Percentiles rank a stretch among this genome's conserved stretches.
phyloP scores from a whole-genome alignment of 2,329 filamentous ascomycete species.

The Elsinoe perseae region DNA sequence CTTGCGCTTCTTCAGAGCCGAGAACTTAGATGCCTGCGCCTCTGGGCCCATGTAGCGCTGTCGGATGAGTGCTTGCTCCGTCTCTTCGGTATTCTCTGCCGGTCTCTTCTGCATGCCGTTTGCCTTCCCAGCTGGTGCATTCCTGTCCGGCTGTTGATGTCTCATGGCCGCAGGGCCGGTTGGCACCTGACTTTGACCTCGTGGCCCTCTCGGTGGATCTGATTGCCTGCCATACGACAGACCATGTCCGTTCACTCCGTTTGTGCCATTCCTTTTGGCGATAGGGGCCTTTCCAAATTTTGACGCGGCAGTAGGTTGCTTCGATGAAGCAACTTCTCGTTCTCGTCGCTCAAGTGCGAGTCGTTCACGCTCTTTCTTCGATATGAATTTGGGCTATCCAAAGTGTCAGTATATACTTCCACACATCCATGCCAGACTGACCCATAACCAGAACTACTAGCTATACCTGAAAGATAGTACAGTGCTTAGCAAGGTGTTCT shows the following conservation, averaged over 20 bases:
- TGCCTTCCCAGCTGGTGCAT: constrained; percentile 27
- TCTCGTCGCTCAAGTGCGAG: constrained; percentile 69
- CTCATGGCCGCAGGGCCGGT: neutral
- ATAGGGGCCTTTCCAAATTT: constrained; percentile 13
- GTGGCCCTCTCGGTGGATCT: constrained; percentile 2
- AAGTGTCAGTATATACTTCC: constrained; percentile 15
- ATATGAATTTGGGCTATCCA: constrained; percentile 67
- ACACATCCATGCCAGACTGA: neutral
- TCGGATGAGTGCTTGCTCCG: constrained; percentile 66
- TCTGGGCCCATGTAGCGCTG: constrained; percentile 88
- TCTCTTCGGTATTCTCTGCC: constrained; percentile 43
- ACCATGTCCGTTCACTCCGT: neutral
- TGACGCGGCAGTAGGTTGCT: constrained; percentile 30
- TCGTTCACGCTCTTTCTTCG: constrained; percentile 72
- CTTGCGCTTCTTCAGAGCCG: constrained; percentile 90
- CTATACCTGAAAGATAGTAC: constrained; percentile 5
- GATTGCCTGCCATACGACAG: neutral
- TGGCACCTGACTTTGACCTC: constrained; percentile 13
- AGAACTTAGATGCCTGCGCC: constrained; percentile 78
- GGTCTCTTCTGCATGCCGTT: constrained; percentile 32
- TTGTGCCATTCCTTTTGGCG: constrained; percentile 16
- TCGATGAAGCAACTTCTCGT: constrained; percentile 61
- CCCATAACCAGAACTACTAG: neutral
- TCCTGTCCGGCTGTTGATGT: constrained; percentile 9
- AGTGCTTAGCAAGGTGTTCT: constrained; percentile 13